Evolutionary conservation across 2,329 filamentous ascomycete species (phyloP).

Genomic region (Ascocoryne sarcoides): DNA sequence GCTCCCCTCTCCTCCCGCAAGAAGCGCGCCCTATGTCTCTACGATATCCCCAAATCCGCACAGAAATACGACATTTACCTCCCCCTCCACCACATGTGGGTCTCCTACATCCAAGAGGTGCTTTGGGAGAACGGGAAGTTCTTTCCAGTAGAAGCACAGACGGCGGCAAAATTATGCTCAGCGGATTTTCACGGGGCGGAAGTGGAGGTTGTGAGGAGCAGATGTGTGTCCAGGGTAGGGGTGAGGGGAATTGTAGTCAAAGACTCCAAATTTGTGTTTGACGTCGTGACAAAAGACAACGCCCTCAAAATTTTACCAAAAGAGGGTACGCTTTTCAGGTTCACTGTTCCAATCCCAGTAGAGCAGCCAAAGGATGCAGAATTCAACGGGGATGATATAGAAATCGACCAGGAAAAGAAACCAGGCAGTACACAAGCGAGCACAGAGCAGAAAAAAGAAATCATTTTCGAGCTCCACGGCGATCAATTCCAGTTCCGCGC

Average conservation of each 20-base stretch:
- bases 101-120: slow-evolving; percentile 75
- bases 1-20: slow-evolving; percentile 71
- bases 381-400: neutral
- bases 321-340: slow-evolving; percentile 76
- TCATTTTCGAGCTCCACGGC: slow-evolving; percentile 80
- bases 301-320: slow-evolving; percentile 76
- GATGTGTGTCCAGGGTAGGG: slow-evolving; percentile 74
- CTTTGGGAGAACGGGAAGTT: slow-evolving; percentile 37
- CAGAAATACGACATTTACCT: slow-evolving; percentile 69
- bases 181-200: slow-evolving; percentile 88
- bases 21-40: slow-evolving; percentile 63
- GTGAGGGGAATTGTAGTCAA: slow-evolving; percentile 78
- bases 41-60: slow-evolving; percentile 62
- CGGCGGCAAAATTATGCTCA: slow-evolving; percentile 68
- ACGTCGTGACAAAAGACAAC: slow-evolving; percentile 67
- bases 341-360: slow-evolving; percentile 49
- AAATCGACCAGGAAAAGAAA: neutral
- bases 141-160: slow-evolving; percentile 23
- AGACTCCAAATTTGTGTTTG: slow-evolving; percentile 79
- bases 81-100: slow-evolving; percentile 71
- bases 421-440: slow-evolving; percentile 1
- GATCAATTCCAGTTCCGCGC: slow-evolving; percentile 79
- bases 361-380: slow-evolving; percentile 17
- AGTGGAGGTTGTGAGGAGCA: slow-evolving; percentile 73
- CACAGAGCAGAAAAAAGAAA: slow-evolving; percentile 30